Conservation (phyloP, 2,329 filamentous ascomycete species). For the Aspergillus persii region DNA sequence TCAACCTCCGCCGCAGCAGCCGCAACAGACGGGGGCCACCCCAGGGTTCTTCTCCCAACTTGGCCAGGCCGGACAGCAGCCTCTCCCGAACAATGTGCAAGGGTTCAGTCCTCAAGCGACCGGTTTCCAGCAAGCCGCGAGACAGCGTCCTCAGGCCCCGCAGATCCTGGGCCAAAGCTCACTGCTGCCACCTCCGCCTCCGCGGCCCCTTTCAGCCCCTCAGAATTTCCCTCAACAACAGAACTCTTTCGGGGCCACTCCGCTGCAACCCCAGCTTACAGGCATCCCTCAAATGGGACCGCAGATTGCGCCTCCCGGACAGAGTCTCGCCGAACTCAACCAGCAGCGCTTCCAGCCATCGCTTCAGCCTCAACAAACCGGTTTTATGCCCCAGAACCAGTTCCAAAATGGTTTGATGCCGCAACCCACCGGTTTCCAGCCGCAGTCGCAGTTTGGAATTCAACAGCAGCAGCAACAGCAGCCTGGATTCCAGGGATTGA, state of each 20-base stretch:
- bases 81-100: constrained; percentile 10
- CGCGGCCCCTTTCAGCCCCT: constrained; percentile 81
- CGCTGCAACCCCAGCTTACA: constrained; percentile 81
- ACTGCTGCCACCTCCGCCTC: constrained; percentile 74
- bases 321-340: constrained; percentile 71
- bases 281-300: constrained; percentile 58
- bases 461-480: constrained; percentile 53
- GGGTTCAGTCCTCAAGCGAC: constrained; percentile 37
- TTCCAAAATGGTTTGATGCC: constrained; percentile 43
- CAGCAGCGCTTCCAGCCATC: constrained; percentile 63
- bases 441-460: constrained; percentile 46
- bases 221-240: constrained; percentile 70
- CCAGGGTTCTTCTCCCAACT: constrained; percentile 53
- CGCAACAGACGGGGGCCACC: constrained; percentile 45
- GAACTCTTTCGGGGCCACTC: constrained; percentile 69
- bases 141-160: constrained; percentile 71
- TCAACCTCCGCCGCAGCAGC: constrained; percentile 33
- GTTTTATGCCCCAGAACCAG: constrained; percentile 50
- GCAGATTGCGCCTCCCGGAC: constrained; percentile 68
- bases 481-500: constrained; percentile 44
- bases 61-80: constrained; percentile 21
- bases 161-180: constrained; percentile 60
- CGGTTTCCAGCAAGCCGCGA: constrained; percentile 43
- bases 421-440: constrained; percentile 49
- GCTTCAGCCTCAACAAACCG: constrained; percentile 63